phyloP scores from a whole-genome alignment of 495 filamentous ascomycete genomes.

The Penicillium canescens region DNA sequence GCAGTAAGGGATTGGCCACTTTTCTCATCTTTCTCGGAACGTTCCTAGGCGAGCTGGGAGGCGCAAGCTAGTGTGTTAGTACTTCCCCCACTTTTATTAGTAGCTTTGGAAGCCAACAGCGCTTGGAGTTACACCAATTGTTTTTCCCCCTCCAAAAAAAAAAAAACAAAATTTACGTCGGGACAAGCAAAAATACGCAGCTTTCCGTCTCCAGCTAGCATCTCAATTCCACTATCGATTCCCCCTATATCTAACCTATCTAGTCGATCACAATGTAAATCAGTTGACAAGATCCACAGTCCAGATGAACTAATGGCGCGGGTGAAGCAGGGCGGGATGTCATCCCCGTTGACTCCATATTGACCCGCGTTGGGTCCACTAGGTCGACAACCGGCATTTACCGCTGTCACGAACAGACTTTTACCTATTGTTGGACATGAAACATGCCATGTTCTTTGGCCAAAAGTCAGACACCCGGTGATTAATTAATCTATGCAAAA shows the following conservation, averaged over 20 bases:
- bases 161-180: neutral
- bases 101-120: neutral
- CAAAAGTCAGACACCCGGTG: neutral
- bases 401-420: neutral
- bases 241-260: neutral
- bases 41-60: neutral
- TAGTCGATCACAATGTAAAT: neutral
- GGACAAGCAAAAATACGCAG: neutral
- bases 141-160: neutral
- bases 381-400: neutral
- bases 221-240: neutral
- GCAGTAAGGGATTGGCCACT: neutral
- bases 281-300: neutral
- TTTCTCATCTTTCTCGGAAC: neutral
- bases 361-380: slow-evolving; percentile 1
- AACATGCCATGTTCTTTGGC: neutral
- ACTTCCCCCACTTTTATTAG: neutral
- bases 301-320: too few species aligned
- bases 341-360: neutral
- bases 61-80: too few species aligned
- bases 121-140: neutral
- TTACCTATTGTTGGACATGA: neutral
- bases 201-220: neutral
- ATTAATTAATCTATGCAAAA: neutral
- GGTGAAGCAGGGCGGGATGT: neutral